A percentile compares a stretch with the other conserved stretches of the same genome.
Conservation (phyloP, 257 asterid genomes). For the Nemophila menziesii region DNA sequence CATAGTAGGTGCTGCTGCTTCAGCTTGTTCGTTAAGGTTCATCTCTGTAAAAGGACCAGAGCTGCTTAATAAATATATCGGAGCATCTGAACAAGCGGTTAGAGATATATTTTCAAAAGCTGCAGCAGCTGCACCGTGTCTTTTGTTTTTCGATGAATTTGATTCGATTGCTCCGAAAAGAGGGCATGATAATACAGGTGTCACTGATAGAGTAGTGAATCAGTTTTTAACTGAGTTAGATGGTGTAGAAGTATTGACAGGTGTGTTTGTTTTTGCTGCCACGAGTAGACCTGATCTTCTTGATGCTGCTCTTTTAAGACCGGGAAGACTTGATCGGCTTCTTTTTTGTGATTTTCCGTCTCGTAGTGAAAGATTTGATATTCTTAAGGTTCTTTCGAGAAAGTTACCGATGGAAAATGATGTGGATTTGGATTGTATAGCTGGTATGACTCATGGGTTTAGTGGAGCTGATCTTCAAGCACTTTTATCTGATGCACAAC, state of each 20-base stretch:
- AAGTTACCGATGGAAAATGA: constrained; percentile 75
- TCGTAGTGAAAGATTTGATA: constrained; percentile 59
- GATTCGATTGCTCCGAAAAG: constrained; percentile 97
- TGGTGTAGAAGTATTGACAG: constrained; percentile 95
- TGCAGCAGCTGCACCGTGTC: constrained; percentile 92
- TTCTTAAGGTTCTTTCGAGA: constrained; percentile 76
- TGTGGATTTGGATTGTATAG: constrained; percentile 50
- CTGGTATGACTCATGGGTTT: constrained; percentile 70
- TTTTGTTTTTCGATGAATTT: constrained; percentile 89
- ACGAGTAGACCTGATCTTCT: constrained; percentile 98
- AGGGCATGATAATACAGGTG: constrained; percentile 96
- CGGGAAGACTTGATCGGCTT: constrained; percentile 93
- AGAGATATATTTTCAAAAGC: constrained; percentile 94
- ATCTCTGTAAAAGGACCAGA: constrained; percentile 98
- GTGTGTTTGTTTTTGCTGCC: constrained; percentile 97
- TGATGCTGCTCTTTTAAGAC: constrained; percentile 97
- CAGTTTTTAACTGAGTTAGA: constrained; percentile 94
- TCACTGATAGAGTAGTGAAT: constrained; percentile 92
- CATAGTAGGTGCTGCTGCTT: constrained; percentile 96
- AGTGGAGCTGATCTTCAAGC: constrained; percentile 99
- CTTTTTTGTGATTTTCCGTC: constrained; percentile 93
- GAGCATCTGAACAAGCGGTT: constrained; percentile 99
- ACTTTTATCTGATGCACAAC: constrained; percentile 86
- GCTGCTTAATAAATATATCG: constrained; percentile 87
- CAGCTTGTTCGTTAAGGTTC: constrained; percentile 87